Evolutionary conservation across 768 basidiomycete species (phyloP).

Genomic region (Psilocybe azurescens): DNA sequence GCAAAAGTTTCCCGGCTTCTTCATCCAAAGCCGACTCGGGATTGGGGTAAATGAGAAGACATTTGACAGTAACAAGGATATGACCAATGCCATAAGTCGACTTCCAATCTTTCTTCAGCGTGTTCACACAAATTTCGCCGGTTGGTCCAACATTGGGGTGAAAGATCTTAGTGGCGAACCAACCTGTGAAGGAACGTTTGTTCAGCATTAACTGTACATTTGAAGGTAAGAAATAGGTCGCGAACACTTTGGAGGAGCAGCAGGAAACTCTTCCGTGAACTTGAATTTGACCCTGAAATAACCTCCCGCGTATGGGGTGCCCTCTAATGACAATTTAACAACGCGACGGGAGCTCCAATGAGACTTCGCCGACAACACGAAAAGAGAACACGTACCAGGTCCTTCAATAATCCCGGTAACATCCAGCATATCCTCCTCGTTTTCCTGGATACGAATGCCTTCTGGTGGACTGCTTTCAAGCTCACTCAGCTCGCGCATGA

Average conservation of each 20-base stretch:
- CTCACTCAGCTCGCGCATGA: slow-evolving; percentile 86
- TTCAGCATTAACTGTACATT: not conserved
- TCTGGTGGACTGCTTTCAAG: slow-evolving; percentile 86
- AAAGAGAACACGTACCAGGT: slow-evolving; percentile 64
- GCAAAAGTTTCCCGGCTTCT: slow-evolving; percentile 89
- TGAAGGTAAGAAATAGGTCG: slow-evolving; percentile 11
- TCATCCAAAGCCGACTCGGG: slow-evolving; percentile 97
- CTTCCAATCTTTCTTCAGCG: slow-evolving; percentile 97
- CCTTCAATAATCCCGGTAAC: slow-evolving; percentile 90
- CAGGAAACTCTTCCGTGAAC: slow-evolving; percentile 94
- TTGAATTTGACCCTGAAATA: slow-evolving; percentile 81
- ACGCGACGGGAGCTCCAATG: slow-evolving; percentile 28
- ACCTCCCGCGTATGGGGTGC: slow-evolving; percentile 71
- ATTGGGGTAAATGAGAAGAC: slow-evolving; percentile 95
- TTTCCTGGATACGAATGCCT: slow-evolving; percentile 87
- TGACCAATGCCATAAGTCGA: slow-evolving; percentile 88
- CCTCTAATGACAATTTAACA: slow-evolving; percentile 40
- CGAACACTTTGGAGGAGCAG: slow-evolving; percentile 92
- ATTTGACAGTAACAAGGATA: slow-evolving; percentile 92
- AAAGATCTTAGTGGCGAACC: slow-evolving; percentile 94
- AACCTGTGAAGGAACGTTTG: slow-evolving; percentile 53
- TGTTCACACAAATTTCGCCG: slow-evolving; percentile 97
- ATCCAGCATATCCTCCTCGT: slow-evolving; percentile 88
- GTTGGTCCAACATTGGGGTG: slow-evolving; percentile 92
- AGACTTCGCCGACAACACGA: slow-evolving; percentile 5